Percentiles rank a stretch among this genome's conserved stretches.
Conservation (phyloP, 139 green algal genomes). For the Picochlorum sp. region DNA sequence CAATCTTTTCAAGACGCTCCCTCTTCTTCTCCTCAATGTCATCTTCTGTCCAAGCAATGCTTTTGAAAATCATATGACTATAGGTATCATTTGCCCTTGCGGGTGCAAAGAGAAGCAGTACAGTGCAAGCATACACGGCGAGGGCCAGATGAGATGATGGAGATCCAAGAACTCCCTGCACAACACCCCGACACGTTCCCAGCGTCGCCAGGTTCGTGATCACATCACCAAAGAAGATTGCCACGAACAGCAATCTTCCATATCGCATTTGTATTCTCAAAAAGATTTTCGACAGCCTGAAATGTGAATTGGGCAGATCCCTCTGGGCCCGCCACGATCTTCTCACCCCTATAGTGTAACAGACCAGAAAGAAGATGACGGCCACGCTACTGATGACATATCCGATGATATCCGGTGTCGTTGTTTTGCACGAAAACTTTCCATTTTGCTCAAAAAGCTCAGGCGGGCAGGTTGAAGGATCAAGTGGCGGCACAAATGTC, state of each 20-base stretch:
- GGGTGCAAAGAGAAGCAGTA: neutral
- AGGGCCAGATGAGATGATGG: neutral
- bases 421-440: too few species aligned
- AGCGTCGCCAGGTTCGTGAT: neutral
- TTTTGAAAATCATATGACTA: neutral
- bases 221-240: neutral
- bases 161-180: neutral
- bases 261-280: neutral
- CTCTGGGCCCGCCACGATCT: neutral
- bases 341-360: neutral
- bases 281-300: conserved; percentile 1
- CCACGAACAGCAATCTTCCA: neutral
- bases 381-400: neutral
- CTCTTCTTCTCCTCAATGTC: neutral
- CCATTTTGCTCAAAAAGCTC: too few species aligned
- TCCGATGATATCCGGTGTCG: too few species aligned
- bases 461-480: too few species aligned
- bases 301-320: neutral
- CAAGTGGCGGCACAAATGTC: too few species aligned
- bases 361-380: neutral
- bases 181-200: neutral
- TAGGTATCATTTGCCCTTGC: neutral
- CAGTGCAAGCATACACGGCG: neutral
- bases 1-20: neutral
- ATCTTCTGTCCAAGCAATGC: neutral